phyloP scores from a whole-genome alignment of 768 basidiomycete genomes.

The Strobilomyces dryophilus region DNA sequence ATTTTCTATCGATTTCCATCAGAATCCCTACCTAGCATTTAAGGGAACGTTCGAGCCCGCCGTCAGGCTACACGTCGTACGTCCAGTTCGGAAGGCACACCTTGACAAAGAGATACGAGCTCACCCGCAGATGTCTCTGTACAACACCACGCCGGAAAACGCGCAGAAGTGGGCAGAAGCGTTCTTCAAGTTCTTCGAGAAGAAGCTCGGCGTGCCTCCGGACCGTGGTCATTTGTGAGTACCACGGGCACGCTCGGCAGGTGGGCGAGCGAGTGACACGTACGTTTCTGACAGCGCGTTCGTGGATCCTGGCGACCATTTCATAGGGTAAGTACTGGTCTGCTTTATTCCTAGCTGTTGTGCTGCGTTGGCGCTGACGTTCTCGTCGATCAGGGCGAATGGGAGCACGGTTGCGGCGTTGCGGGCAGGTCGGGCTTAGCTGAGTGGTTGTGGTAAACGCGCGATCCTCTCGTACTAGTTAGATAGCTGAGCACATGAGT shows the following conservation, averaged over 20 bases:
- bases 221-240: slow-evolving; percentile 57
- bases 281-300: background rate
- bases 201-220: slow-evolving; percentile 43
- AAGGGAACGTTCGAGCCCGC: slow-evolving; percentile 59
- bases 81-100: background rate
- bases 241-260: background rate
- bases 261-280: background rate
- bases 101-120: background rate
- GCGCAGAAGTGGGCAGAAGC: slow-evolving; percentile 53
- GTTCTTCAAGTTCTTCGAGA: slow-evolving; percentile 50
- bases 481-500: too few species aligned
- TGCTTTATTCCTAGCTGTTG: background rate
- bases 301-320: slow-evolving; percentile 3
- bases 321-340: background rate
- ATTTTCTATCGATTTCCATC: slow-evolving; percentile 47
- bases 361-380: background rate
- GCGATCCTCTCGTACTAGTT: too few species aligned
- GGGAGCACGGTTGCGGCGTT: slow-evolving; percentile 2
- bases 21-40: slow-evolving; percentile 57
- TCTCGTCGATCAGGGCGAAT: background rate
- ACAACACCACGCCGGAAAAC: slow-evolving; percentile 43
- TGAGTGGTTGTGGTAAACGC: background rate
- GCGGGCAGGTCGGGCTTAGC: background rate
- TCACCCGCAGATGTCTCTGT: slow-evolving; percentile 45
- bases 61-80: slow-evolving; percentile 37